phyloP scores from a whole-genome alignment of 2,329 filamentous ascomycete species.

The Hypoxylon sp. region DNA sequence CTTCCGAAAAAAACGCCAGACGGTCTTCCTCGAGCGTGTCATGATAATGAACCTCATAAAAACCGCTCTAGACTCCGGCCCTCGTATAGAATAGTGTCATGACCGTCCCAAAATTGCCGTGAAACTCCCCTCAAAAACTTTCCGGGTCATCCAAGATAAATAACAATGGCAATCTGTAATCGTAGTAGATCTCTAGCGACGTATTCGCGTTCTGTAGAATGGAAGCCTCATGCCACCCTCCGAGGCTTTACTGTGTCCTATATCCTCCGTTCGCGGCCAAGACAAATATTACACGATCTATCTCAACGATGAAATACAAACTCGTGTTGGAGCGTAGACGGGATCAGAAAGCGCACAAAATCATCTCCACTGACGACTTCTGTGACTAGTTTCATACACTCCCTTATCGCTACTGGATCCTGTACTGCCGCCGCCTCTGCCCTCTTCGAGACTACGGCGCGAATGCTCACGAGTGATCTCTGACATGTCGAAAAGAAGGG shows the following conservation, averaged over 20 bases:
- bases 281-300: conserved; percentile 30
- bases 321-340: not conserved
- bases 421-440: conserved; percentile 56
- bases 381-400: conserved; percentile 54
- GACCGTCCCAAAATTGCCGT: conserved; percentile 24
- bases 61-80: conserved; percentile 49
- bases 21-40: conserved; percentile 50
- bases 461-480: conserved; percentile 72
- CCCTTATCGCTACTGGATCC: conserved; percentile 56
- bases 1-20: conserved; percentile 40
- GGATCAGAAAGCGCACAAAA: not conserved
- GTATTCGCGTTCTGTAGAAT: conserved; percentile 20
- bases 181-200: conserved; percentile 30
- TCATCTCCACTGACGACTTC: conserved; percentile 48
- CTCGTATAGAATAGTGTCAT: conserved; percentile 31
- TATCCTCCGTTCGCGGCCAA: conserved; percentile 13
- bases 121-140: conserved; percentile 34
- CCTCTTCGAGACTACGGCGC: conserved; percentile 71
- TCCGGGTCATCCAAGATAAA: conserved; percentile 32
- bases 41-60: conserved; percentile 41
- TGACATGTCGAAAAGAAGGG: conserved; percentile 79
- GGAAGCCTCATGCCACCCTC: not conserved
- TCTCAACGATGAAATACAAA: conserved; percentile 29
- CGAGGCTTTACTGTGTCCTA: conserved; percentile 13
- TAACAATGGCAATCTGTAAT: conserved; percentile 40